These are phyloP conservation scores for Pichia occidentalis DNA, from an alignment of 805 yeast species.

Conservation along the genomic window DNA sequence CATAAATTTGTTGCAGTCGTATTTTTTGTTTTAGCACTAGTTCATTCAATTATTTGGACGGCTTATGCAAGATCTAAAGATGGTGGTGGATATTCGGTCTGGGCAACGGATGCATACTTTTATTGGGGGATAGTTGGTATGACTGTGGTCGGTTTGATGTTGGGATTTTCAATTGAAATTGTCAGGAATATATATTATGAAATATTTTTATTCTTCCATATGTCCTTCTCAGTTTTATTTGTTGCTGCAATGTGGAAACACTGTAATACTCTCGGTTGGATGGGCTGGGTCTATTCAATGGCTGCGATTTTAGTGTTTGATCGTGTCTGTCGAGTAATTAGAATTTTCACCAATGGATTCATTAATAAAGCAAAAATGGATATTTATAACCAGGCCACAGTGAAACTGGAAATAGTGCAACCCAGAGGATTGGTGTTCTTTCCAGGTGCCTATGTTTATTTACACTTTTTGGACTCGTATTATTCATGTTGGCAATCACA, in stretches of 20 bases:
- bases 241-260: constrained; percentile 37
- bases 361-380: constrained; percentile 16
- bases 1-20: constrained; percentile 65
- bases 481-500: constrained; percentile 58
- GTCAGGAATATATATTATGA: constrained; percentile 36
- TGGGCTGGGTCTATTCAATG: constrained; percentile 36
- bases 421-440: constrained; percentile 20
- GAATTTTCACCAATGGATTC: constrained; percentile 27
- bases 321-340: constrained; percentile 31
- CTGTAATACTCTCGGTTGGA: constrained; percentile 36
- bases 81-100: constrained; percentile 34
- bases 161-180: constrained; percentile 18
- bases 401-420: constrained; percentile 18
- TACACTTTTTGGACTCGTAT: constrained; percentile 45
- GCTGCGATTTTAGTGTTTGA: constrained; percentile 36
- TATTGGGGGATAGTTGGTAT: constrained; percentile 31
- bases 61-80: constrained; percentile 26
- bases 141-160: constrained; percentile 13
- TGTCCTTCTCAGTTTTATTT: constrained; percentile 33
- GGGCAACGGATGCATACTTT: constrained; percentile 43
- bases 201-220: constrained; percentile 35
- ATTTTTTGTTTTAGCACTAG: constrained; percentile 39
- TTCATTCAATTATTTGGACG: constrained; percentile 57
- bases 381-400: constrained; percentile 11
- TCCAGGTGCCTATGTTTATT: constrained; percentile 51